Evolutionary conservation across 805 yeast species (phyloP).

Genomic region (Starmerella floris): DNA sequence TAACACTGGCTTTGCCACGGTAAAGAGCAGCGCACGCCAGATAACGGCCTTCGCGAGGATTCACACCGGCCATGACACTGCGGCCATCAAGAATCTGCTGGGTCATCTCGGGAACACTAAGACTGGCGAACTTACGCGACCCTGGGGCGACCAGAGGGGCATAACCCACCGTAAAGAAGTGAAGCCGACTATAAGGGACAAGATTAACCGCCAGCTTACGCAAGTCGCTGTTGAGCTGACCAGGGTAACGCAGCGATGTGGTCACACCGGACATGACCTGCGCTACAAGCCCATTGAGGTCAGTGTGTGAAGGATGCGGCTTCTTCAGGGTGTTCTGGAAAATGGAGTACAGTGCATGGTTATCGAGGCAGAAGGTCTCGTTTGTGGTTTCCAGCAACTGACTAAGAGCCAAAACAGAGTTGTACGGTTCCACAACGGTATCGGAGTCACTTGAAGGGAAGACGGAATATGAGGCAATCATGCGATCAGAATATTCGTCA

Average conservation of each 20-base stretch:
- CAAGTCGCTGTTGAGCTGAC: constrained; percentile 84
- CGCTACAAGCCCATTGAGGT: constrained; percentile 70
- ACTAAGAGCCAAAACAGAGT: constrained; percentile 80
- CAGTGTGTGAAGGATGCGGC: constrained; percentile 62
- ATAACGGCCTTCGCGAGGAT: constrained; percentile 82
- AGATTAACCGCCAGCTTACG: constrained; percentile 87
- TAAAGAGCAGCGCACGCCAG: constrained; percentile 88
- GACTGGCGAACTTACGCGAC: constrained; percentile 67
- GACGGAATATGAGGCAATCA: constrained; percentile 91
- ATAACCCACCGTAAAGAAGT: constrained; percentile 89
- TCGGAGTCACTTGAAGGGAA: constrained; percentile 87
- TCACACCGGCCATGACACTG: constrained; percentile 93
- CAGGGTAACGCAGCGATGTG: constrained; percentile 86
- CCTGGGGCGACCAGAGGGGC: constrained; percentile 80
- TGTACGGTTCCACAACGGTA: constrained; percentile 91
- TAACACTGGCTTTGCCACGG: constrained; percentile 83
- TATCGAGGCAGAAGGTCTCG: constrained; percentile 90
- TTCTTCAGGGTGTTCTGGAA: constrained; percentile 76
- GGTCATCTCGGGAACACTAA: constrained; percentile 80
- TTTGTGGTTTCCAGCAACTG: constrained; percentile 83
- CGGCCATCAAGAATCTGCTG: constrained; percentile 86
- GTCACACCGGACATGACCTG: constrained; percentile 93
- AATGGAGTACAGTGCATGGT: constrained; percentile 82
- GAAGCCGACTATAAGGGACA: constrained; percentile 91
- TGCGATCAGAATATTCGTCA: constrained; percentile 89